Conservation (phyloP, 257 asterid genomes). For the Eucommia ulmoides region DNA sequence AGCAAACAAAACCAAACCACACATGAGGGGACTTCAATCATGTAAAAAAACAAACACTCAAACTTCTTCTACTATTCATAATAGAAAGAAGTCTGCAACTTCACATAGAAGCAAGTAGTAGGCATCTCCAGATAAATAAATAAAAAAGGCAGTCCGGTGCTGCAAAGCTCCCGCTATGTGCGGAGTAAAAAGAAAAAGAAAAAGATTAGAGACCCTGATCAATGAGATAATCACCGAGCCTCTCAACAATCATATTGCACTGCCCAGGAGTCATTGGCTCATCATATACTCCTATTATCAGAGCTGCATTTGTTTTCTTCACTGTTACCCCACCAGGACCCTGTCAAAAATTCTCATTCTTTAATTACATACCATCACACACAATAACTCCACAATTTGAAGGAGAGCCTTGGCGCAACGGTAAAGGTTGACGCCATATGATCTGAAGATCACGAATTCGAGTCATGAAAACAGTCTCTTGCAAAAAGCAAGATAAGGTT, state of each 20-base stretch:
- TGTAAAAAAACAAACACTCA: too few relatives aligned
- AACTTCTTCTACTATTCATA: too few relatives aligned
- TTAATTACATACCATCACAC: background rate
- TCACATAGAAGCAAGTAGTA: background rate
- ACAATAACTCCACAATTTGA: background rate
- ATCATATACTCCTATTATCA: constrained; percentile 28
- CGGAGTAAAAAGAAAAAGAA: background rate
- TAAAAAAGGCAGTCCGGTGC: too few relatives aligned
- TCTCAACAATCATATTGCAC: constrained; percentile 34
- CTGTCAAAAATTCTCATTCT: background rate
- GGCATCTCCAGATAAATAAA: background rate
- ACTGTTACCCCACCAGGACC: constrained; percentile 32
- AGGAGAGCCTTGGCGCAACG: too few relatives aligned
- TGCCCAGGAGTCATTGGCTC: constrained; percentile 34
- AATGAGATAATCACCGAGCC: constrained; percentile 30
- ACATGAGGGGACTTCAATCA: constrained; percentile 5
- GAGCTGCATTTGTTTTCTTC: constrained; percentile 28
- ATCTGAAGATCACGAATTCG: too few relatives aligned
- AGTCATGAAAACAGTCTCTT: too few relatives aligned
- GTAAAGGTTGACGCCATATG: too few relatives aligned
- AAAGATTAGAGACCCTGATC: constrained; percentile 18
- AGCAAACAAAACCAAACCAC: too few relatives aligned
- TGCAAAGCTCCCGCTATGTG: too few relatives aligned
- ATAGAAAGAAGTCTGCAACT: constrained; percentile 12
- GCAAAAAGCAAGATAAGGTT: too few relatives aligned